These are phyloP conservation scores for Myxozyma vanderwaltii DNA, from an alignment of 805 yeast genomes.

Conservation along the genomic window DNA sequence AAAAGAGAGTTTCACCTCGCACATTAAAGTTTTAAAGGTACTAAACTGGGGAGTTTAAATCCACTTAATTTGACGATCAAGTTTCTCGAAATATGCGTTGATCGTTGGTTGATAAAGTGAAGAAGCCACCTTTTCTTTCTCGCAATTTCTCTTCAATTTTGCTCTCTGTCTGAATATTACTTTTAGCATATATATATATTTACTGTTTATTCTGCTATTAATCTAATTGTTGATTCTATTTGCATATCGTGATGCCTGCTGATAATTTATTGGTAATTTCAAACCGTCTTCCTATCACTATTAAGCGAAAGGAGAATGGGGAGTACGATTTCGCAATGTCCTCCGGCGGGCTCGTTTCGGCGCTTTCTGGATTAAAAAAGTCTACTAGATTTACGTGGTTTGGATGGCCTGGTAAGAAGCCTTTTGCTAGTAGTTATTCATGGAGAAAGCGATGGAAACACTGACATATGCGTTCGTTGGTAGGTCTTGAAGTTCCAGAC, in stretches of 20 bases:
- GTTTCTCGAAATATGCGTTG: too few species aligned
- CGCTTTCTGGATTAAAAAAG: conserved; percentile 86
- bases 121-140: too few species aligned
- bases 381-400: conserved; percentile 89
- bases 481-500: conserved; percentile 69
- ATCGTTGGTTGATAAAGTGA: too few species aligned
- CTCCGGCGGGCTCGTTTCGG: conserved; percentile 96
- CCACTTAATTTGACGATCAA: too few species aligned
- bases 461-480: not conserved
- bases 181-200: too few species aligned
- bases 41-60: too few species aligned
- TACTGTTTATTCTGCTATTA: not conserved
- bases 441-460: not conserved
- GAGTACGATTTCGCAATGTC: conserved; percentile 85
- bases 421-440: not conserved
- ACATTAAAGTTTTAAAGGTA: too few species aligned
- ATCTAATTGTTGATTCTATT: not conserved
- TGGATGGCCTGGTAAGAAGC: conserved; percentile 84
- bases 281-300: conserved; percentile 93
- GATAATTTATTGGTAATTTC: conserved; percentile 81
- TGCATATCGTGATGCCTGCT: conserved; percentile 11
- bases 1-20: too few species aligned
- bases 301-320: conserved; percentile 63
- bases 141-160: too few species aligned
- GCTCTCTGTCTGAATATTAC: too few species aligned